These are phyloP conservation scores for Penicillium griseofulvum DNA, from an alignment of 2,329 filamentous ascomycete species.

Conservation along the genomic window DNA sequence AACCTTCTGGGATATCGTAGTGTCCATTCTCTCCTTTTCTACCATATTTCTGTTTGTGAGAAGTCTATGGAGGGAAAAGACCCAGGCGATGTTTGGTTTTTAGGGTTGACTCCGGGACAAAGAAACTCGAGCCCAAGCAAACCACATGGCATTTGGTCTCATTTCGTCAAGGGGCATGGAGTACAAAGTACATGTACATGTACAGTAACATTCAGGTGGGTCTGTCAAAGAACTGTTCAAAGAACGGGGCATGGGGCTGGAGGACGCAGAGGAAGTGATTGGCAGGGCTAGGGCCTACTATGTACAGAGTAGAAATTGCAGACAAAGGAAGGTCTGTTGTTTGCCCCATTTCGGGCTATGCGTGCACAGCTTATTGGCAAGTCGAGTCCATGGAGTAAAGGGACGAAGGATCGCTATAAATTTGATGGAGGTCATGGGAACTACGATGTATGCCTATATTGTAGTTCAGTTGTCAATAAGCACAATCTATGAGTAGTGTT, in stretches of 20 bases:
- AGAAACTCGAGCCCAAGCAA: constrained; percentile 1
- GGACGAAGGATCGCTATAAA: neutral
- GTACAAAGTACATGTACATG: neutral
- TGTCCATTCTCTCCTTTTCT: neutral
- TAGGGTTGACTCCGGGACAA: neutral
- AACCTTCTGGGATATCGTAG: constrained; percentile 11
- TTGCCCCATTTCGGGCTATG: neutral
- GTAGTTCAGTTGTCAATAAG: neutral
- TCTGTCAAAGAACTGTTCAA: neutral
- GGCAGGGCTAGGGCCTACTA: neutral
- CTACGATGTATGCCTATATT: neutral
- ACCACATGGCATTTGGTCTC: neutral
- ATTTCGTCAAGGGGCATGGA: neutral
- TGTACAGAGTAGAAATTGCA: neutral
- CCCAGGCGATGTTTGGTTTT: neutral
- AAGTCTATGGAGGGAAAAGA: neutral
- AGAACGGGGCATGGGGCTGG: neutral
- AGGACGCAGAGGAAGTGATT: neutral
- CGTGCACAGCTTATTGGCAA: neutral
- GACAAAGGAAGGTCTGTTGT: neutral
- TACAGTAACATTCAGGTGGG: neutral
- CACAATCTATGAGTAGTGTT: neutral
- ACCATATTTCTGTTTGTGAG: neutral
- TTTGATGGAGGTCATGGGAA: neutral
- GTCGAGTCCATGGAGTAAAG: neutral